phyloP scores from a whole-genome alignment of 2,329 filamentous ascomycete genomes.

The Diaporthe citri region DNA sequence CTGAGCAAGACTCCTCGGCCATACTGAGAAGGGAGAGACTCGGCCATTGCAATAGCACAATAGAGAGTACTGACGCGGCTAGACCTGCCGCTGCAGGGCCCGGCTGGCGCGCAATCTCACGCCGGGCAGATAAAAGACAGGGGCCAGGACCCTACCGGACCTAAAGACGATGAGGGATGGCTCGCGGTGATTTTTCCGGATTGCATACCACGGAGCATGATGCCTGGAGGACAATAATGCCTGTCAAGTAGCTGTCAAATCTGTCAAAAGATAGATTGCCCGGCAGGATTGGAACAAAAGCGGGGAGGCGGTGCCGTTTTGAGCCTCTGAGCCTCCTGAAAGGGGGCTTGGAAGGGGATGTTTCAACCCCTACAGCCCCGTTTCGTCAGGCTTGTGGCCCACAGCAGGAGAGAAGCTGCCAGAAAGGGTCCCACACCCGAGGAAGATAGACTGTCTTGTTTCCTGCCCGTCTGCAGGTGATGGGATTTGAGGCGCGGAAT shows the following conservation, averaged over 20 bases:
- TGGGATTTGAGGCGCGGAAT: slow-evolving; percentile 7
- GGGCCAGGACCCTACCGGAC: background rate
- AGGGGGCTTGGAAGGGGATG: slow-evolving; percentile 30
- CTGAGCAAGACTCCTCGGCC: background rate
- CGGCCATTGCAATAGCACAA: background rate
- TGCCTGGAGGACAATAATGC: slow-evolving; percentile 18
- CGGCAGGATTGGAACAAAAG: slow-evolving; percentile 24
- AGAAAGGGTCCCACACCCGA: background rate
- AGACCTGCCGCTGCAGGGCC: background rate
- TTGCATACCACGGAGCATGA: slow-evolving; percentile 19
- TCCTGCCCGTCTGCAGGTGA: slow-evolving; percentile 5
- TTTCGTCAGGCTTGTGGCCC: background rate
- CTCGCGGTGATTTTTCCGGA: slow-evolving; percentile 14
- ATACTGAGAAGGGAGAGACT: background rate
- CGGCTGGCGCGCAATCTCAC: background rate
- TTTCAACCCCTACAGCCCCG: slow-evolving; percentile 30
- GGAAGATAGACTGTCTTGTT: background rate
- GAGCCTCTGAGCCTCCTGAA: slow-evolving; percentile 37
- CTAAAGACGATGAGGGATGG: slow-evolving; percentile 3
- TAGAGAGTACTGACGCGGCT: background rate
- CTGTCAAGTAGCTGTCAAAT: slow-evolving; percentile 34
- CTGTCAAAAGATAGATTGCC: slow-evolving; percentile 38
- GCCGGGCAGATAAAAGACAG: background rate
- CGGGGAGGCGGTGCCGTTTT: slow-evolving; percentile 30
- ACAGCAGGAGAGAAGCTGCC: slow-evolving; percentile 12